phyloP scores from a whole-genome alignment of 2,329 filamentous ascomycete species.

The Paracorniculantispora psalliotae region DNA sequence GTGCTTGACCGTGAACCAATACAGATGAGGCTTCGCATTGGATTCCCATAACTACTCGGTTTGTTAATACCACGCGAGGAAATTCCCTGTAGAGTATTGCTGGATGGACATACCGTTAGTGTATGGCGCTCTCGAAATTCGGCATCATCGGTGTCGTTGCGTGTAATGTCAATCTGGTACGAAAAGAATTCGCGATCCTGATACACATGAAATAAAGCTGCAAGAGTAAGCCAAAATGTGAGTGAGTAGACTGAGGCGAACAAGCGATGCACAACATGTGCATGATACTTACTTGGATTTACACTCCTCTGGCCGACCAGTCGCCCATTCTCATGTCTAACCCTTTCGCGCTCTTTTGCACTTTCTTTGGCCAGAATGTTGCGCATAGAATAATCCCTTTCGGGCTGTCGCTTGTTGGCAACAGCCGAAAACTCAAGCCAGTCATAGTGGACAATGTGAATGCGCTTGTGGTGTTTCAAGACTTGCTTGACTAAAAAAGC shows the following conservation, averaged over 20 bases:
- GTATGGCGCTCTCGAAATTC: slow-evolving; percentile 54
- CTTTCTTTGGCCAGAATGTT: slow-evolving; percentile 25
- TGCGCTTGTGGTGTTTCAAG: slow-evolving; percentile 28
- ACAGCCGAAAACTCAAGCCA: slow-evolving; percentile 48
- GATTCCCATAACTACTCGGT: slow-evolving; percentile 62
- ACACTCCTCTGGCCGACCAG: slow-evolving; percentile 38
- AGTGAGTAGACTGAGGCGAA: too few relatives aligned
- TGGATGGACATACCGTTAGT: slow-evolving; percentile 47
- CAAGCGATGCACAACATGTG: too few relatives aligned
- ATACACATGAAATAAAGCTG: slow-evolving; percentile 55
- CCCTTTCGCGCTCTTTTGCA: slow-evolving; percentile 27
- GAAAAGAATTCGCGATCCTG: slow-evolving; percentile 56
- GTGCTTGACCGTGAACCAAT: slow-evolving; percentile 54
- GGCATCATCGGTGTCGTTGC: slow-evolving; percentile 39
- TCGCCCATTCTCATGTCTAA: slow-evolving; percentile 34
- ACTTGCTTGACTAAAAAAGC: slow-evolving; percentile 32
- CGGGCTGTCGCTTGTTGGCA: slow-evolving; percentile 26
- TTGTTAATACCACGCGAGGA: not conserved
- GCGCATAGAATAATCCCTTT: slow-evolving; percentile 39
- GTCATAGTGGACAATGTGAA: slow-evolving; percentile 43
- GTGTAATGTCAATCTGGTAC: slow-evolving; percentile 59
- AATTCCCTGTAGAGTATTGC: not conserved
- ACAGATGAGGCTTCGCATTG: slow-evolving; percentile 51
- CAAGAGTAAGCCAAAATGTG: slow-evolving; percentile 1
- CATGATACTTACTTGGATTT: slow-evolving; percentile 42